A percentile compares a stretch with the other conserved stretches of the same genome.
Conservation (phyloP, 495 filamentous ascomycete species). For the Aspergillus indologenus region DNA sequence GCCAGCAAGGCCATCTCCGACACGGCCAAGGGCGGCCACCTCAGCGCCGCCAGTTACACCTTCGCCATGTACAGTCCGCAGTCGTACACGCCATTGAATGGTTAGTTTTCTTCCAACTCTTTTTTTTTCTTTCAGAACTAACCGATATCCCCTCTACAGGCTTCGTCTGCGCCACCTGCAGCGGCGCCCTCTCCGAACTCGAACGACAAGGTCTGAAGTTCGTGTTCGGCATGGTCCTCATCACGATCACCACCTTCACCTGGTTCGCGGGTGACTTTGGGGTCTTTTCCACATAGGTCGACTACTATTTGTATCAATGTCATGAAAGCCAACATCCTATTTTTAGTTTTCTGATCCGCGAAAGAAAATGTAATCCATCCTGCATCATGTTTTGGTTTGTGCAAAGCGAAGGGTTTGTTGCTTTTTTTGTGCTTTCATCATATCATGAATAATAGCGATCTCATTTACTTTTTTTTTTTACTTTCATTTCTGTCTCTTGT, state of each 20-base stretch:
- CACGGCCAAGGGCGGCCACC: conserved; percentile 65
- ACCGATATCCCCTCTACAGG: conserved; percentile 30
- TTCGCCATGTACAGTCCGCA: conserved; percentile 84
- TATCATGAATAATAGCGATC: not conserved
- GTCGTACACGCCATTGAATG: conserved; percentile 57
- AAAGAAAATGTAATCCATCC: not conserved
- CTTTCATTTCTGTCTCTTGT: not conserved
- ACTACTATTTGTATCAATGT: not conserved
- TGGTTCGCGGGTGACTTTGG: conserved; percentile 79
- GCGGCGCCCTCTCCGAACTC: conserved; percentile 58
- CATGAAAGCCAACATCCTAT: conserved; percentile 17
- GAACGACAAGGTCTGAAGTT: conserved; percentile 69
- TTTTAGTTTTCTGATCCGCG: conserved; percentile 13
- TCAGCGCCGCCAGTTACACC: conserved; percentile 57
- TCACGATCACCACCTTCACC: conserved; percentile 80
- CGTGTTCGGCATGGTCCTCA: conserved; percentile 66
- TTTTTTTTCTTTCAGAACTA: conserved; percentile 15
- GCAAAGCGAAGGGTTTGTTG: not conserved
- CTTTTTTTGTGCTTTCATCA: too few relatives aligned
- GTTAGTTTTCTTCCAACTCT: conserved; percentile 39
- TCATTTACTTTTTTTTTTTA: not conserved
- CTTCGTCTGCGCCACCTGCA: conserved; percentile 68
- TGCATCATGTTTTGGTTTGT: not conserved
- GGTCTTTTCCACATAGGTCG: conserved; percentile 41
- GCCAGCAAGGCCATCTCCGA: conserved; percentile 59